Conservation (phyloP, 192 early-diverging fungal species). For the Podila epicladia region DNA sequence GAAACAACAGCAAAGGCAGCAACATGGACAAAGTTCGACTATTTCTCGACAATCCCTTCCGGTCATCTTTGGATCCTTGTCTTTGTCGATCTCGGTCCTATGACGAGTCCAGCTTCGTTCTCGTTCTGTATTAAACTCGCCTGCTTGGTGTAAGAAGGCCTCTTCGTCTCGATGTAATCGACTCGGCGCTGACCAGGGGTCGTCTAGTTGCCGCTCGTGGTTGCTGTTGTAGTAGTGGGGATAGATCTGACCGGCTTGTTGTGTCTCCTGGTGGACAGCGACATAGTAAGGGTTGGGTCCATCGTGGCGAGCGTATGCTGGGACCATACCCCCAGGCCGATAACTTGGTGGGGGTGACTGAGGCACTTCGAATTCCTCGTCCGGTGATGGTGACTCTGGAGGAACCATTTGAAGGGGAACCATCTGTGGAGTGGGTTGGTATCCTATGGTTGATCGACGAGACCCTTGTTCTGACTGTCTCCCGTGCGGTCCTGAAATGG, state of each 20-base stretch:
- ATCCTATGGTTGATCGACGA: not conserved
- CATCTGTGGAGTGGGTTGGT: not conserved
- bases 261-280: constrained; percentile 21
- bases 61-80: not conserved
- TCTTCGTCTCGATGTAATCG: constrained; percentile 2
- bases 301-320: not conserved
- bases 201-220: not conserved
- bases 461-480: not conserved
- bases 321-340: not conserved
- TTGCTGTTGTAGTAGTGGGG: constrained; percentile 1
- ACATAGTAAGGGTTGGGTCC: constrained; percentile 18
- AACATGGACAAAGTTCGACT: constrained; percentile 19
- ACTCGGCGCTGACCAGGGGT: not conserved
- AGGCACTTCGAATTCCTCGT: not conserved
- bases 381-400: not conserved
- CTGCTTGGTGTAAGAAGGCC: constrained; percentile 11
- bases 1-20: constrained; percentile 18
- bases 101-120: not conserved
- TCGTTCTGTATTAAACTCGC: constrained; percentile 19
- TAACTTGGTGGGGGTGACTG: not conserved
- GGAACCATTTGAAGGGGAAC: not conserved
- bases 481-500: not conserved
- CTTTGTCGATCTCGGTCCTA: not conserved
- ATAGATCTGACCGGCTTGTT: not conserved
- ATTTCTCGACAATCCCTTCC: not conserved